Percentiles rank a stretch among this genome's conserved stretches.
Evolutionary conservation across 768 basidiomycete species (phyloP).

Genomic region (Agaricus subrufescens): DNA sequence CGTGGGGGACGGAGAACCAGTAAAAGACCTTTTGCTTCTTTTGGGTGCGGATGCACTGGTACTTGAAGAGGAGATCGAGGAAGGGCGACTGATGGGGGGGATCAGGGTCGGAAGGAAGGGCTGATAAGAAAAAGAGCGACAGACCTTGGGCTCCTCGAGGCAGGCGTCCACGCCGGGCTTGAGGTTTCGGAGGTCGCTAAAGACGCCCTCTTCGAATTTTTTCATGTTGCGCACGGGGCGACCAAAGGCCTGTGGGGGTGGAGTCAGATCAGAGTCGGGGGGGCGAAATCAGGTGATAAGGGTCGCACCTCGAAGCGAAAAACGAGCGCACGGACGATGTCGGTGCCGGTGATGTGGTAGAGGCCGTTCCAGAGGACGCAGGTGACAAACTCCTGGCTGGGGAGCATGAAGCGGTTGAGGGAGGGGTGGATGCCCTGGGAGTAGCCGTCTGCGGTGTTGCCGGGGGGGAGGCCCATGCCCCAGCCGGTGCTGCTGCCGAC

Average conservation of each 20-base stretch:
- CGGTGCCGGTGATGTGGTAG: slow-evolving; percentile 94
- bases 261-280: neutral
- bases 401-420: slow-evolving; percentile 83
- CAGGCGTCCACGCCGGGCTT: slow-evolving; percentile 92
- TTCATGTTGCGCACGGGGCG: slow-evolving; percentile 90
- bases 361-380: slow-evolving; percentile 91
- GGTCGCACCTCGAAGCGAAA: slow-evolving; percentile 78
- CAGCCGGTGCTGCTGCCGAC: slow-evolving; percentile 7
- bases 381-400: slow-evolving; percentile 82
- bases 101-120: neutral
- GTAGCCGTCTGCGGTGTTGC: slow-evolving; percentile 19
- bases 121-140: slow-evolving; percentile 17
- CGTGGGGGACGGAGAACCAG: slow-evolving; percentile 98
- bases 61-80: slow-evolving; percentile 91
- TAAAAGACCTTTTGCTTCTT: slow-evolving; percentile 99
- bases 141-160: slow-evolving; percentile 92
- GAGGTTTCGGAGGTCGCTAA: slow-evolving; percentile 87
- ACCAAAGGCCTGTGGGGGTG: slow-evolving; percentile 57
- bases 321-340: slow-evolving; percentile 92
- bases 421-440: slow-evolving; percentile 59
- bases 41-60: slow-evolving; percentile 94
- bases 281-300: slow-evolving; percentile 8
- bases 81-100: slow-evolving; percentile 74
- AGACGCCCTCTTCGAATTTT: slow-evolving; percentile 97
- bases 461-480: slow-evolving; percentile 12